Evolutionary conservation across 2,329 filamentous ascomycete genomes (phyloP), one percentile per base, ranked within the genome.

Genomic region (Phialophora chinensis): DNA sequence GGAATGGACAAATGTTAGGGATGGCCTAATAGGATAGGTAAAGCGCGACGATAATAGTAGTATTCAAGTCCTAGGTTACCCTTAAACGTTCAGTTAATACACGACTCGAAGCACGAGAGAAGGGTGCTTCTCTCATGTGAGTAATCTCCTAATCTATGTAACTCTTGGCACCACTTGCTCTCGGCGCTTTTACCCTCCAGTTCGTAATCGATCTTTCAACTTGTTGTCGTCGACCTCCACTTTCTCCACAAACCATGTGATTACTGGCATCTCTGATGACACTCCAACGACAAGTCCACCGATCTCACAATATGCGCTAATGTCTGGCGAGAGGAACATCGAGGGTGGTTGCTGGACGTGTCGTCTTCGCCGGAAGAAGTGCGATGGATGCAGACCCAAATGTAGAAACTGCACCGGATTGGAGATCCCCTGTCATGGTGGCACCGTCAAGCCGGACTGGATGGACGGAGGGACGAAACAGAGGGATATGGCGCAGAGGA

Each of bases 341-440:
- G 49, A 33, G 25, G 35, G 55, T 17, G 44, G 38, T 25, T 60
- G 57, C 57, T 60, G 57, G 57, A 60, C 44, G 20, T 60, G 57
- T 50, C 83, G 86, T 17, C 79, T 88, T 11, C 83, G 87, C 20
- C 84, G 85, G 70, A 89, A 88, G 73, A 88, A 87, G 73, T 89
- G 87, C 73, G 85, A 87, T 69, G 84, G 86, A 72, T 77, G 72
- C 27, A 81, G 79, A 2, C 86, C 86, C 12, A 73, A 81, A 14
- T 89, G 87, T 74, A 77, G 80, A 8, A 77, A 74, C 42, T 89
- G 86, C 75, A 73, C 76, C 14, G 73, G 77, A 1, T 81, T 89
- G 20, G 80, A 84, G 56, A 88, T 88, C 64, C 81, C 81, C 20
- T 89, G 87, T 72, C 75, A 85, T 65, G 86, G 82, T 69, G 77